These are phyloP conservation scores for Thymus mandschuricus DNA, from an alignment of 257 asterid genomes.

Conservation along the genomic window DNA sequence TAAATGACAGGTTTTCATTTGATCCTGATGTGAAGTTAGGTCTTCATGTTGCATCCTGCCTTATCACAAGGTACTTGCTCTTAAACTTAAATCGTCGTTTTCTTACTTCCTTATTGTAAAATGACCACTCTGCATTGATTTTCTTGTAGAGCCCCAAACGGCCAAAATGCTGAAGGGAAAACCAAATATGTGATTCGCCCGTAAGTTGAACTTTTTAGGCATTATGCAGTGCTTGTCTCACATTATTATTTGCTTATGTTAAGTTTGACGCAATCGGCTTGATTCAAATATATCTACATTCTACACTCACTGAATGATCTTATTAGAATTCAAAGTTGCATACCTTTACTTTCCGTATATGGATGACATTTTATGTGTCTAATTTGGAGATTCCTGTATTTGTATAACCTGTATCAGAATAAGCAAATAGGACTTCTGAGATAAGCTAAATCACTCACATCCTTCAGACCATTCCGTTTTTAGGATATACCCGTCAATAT, in stretches of 20 bases:
- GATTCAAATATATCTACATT: constrained; percentile 1
- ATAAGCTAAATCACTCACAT: constrained; percentile 14
- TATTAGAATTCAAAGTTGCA: constrained; percentile 1
- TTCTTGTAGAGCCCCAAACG: constrained; percentile 76
- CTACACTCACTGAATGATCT: constrained; percentile 1
- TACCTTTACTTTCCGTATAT: not conserved
- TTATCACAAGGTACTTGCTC: constrained; percentile 70
- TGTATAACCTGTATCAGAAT: constrained; percentile 17
- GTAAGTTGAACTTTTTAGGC: constrained; percentile 52
- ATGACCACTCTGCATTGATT: constrained; percentile 24
- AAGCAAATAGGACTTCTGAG: constrained; percentile 16
- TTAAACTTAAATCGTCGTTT: constrained; percentile 23
- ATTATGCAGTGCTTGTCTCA: constrained; percentile 5
- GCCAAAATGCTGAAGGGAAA: constrained; percentile 86
- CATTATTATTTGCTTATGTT: constrained; percentile 10
- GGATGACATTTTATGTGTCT: constrained; percentile 9
- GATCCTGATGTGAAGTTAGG: constrained; percentile 83
- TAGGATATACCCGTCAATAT: constrained; percentile 16
- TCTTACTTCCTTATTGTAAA: constrained; percentile 15
- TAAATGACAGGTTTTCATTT: constrained; percentile 78
- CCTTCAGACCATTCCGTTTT: constrained; percentile 23
- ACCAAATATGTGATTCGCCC: constrained; percentile 89
- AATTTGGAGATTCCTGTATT: constrained; percentile 19
- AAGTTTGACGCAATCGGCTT: constrained; percentile 15
- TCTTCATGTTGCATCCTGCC: constrained; percentile 92